Evolutionary conservation across 2,329 filamentous ascomycete genomes (phyloP).

Genomic region (Scedosporium dehoogii): DNA sequence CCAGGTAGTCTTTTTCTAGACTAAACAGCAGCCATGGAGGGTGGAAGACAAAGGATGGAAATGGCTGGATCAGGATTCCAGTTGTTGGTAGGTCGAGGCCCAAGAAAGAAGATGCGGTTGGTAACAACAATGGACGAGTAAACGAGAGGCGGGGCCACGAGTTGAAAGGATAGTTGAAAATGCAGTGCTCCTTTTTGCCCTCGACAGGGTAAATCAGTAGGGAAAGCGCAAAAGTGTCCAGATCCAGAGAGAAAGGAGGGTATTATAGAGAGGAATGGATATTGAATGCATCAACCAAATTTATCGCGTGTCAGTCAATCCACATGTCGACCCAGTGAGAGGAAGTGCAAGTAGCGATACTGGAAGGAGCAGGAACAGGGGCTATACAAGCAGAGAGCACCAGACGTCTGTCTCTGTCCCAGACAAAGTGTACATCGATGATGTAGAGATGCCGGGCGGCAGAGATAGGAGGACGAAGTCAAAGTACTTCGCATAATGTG

Average conservation of each 20-base stretch:
- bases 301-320: background rate
- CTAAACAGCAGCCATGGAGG: conserved; percentile 9
- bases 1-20: conserved; percentile 1
- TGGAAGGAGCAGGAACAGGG: too few species aligned
- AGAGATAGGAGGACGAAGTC: too few species aligned
- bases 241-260: background rate
- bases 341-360: background rate
- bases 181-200: background rate
- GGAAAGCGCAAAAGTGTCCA: background rate
- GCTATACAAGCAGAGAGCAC: too few species aligned
- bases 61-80: background rate
- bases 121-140: background rate
- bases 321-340: background rate
- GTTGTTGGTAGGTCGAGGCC: too few species aligned
- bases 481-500: too few species aligned
- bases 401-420: too few species aligned
- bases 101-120: too few species aligned
- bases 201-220: background rate
- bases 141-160: background rate
- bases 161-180: background rate
- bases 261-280: background rate
- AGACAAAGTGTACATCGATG: too few species aligned
- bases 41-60: background rate
- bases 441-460: too few species aligned
- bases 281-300: background rate